Evolutionary conservation across 345 rosid genomes (phyloP), one percentile per base, ranked within the genome.

Genomic region (Ceriops decandra): DNA sequence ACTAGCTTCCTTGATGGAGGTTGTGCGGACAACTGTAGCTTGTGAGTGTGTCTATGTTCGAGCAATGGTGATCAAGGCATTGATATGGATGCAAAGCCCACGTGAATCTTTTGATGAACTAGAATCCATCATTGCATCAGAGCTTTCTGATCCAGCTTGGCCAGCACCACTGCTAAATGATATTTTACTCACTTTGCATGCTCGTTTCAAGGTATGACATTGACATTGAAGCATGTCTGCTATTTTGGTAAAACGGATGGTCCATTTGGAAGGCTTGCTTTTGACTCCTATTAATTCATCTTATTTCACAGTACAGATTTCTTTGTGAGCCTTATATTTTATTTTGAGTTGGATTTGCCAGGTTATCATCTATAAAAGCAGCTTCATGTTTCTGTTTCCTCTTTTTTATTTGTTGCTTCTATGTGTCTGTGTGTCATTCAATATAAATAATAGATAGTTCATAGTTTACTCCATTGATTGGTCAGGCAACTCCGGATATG

Each of bases 1-100:
- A 73, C 75, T 95, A 73, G 98, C 99, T 74, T 90, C 98, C 38
- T 71, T 95, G 71, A 86, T 91, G 99, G 99, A 95, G 86, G 97
- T 95, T 26, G 99, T 95, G 66, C 86, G 99, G 68, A 95, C 99
- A 78, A 95, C 99, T 67, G 97, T 95, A 56, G 99, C 99, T 67
- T 95, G 99, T 36, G 99, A 95, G 80, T 95, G 99, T 69, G 98
- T 95, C 66, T 95, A 88, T 85, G 93, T 95, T 74, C 91, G 99
- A 70, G 97, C 88, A 70, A 91, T 95, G 97, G 98, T 95, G 67
- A 86, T 95, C 84, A 95, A 95, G 85, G 98, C 98, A 74, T 83
- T 95, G 89, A 91, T 95, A 81, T 95, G 99, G 99, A 95, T 95
- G 98, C 99, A 95, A 86, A 88, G 90, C 78, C 96, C 98, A 7